Conservation (phyloP, 257 asterid species). For the Schizonepeta tenuifolia region DNA sequence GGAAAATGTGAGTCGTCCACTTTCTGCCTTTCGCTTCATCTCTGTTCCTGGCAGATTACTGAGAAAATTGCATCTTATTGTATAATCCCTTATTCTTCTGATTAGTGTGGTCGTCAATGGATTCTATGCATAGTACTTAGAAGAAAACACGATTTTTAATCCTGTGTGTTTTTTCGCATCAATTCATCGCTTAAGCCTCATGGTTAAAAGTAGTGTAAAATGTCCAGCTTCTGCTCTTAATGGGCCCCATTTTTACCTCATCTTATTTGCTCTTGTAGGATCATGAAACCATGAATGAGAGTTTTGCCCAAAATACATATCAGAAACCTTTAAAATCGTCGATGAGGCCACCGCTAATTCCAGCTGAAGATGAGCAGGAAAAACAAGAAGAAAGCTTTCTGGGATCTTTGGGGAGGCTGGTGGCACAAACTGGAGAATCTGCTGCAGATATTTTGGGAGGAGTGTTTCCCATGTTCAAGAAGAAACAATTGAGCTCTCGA, state of each 20-base stretch:
- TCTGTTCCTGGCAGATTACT: background rate
- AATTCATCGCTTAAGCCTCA: background rate
- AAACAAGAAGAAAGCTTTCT: constrained; percentile 75
- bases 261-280: constrained; percentile 44
- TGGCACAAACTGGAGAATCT: constrained; percentile 69
- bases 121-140: background rate
- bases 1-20: constrained; percentile 59
- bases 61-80: background rate
- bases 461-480: constrained; percentile 66
- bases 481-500: constrained; percentile 44
- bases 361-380: constrained; percentile 71
- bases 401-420: constrained; percentile 62
- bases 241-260: background rate
- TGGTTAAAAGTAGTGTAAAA: background rate
- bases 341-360: constrained; percentile 67
- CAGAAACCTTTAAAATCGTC: constrained; percentile 64
- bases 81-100: background rate
- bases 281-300: constrained; percentile 42
- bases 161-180: background rate
- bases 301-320: constrained; percentile 40
- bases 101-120: background rate
- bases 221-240: background rate
- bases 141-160: background rate
- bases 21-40: background rate
- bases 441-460: constrained; percentile 67